Evolutionary conservation across 1,284 basidiomycete species (phyloP), one percentile per base, ranked within the genome.

Genomic region (Cryptococcus hybrid): DNA sequence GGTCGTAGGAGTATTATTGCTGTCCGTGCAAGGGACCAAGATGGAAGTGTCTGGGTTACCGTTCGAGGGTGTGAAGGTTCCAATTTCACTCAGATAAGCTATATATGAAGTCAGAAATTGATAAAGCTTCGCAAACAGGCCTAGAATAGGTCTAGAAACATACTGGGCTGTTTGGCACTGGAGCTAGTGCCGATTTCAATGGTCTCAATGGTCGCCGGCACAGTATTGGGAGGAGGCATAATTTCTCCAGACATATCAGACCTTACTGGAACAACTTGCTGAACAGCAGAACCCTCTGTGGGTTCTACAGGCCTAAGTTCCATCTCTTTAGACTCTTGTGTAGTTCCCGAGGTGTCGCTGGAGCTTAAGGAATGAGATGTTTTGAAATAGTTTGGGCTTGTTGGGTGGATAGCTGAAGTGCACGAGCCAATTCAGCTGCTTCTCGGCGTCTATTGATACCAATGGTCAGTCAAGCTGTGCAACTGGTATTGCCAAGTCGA

Each of bases 391-490:
- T 52, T n/a, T 30, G 15, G 0, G 63, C 63, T 58, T 70, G 63
- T 59, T 75, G 73, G 1, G 71, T 73, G 18, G 72, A 74, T 40
- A 75, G 63, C 37, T 54, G 49, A 34, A 75, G 61, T 7, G 62
- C 73, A 38, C 65, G 66, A 48, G 66, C 66, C 30, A 75, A 59
- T 54, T 75, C 72, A 13, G 72, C 69, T 36, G 69, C 68, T 67
- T 75, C 73, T 37, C 73, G 56, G 18, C 73, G 67, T 59, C 69
- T 71, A 52, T 24, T 8, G 47, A 42, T n/a, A 18, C 15, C 15
- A 15, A 36, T 7, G 13, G 51, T 58, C 46, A 60, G 54, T 12
- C n/a, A 38, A 13, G 30, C 24, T 6, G 34, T 7, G 11, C 40
- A 11, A 42, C 30, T 47, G 15, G 30, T 30, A 47, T 13, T 30